Percentiles rank a stretch among this genome's conserved stretches.
These are phyloP conservation scores for Aspergillus sp. DNA, from an alignment of 2,329 filamentous ascomycete species.

Conservation along the genomic window DNA sequence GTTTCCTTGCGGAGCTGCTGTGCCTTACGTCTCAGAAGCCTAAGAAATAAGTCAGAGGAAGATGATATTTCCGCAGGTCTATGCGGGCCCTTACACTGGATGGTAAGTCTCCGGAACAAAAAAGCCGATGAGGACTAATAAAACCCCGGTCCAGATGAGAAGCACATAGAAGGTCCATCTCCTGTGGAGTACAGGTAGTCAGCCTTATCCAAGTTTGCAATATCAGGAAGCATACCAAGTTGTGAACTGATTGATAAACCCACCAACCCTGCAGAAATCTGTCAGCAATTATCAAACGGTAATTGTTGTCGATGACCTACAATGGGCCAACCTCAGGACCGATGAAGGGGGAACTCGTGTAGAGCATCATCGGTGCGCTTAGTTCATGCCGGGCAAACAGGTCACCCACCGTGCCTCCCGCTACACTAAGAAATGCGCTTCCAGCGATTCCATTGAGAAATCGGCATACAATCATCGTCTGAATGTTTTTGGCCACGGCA, in stretches of 20 bases:
- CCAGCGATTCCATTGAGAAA: conserved; percentile 62
- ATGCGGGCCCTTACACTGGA: conserved; percentile 44
- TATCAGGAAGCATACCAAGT: conserved; percentile 53
- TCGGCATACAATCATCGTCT: conserved; percentile 73
- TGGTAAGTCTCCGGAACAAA: conserved; percentile 88
- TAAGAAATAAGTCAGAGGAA: conserved; percentile 11
- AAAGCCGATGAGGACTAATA: conserved; percentile 65
- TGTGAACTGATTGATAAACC: conserved; percentile 77
- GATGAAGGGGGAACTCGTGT: conserved; percentile 63
- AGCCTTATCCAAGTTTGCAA: conserved; percentile 4
- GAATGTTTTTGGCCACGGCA: conserved; percentile 78
- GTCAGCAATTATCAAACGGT: conserved; percentile 14
- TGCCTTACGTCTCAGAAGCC: conserved; percentile 71
- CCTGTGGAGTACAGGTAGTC: conserved; percentile 35
- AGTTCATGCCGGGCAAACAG: conserved; percentile 70
- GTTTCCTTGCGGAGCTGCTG: conserved; percentile 69
- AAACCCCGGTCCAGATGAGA: conserved; percentile 73
- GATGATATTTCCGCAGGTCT: not conserved
- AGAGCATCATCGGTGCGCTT: conserved; percentile 81
- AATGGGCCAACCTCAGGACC: conserved; percentile 60
- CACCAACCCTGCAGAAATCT: conserved; percentile 57
- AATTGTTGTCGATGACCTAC: conserved; percentile 23
- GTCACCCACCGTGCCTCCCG: conserved; percentile 83
- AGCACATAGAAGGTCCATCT: conserved; percentile 83
- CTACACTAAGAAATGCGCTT: conserved; percentile 64